Evolutionary conservation across 2,329 filamentous ascomycete species (phyloP).

Genomic region (Talaromyces sp.): DNA sequence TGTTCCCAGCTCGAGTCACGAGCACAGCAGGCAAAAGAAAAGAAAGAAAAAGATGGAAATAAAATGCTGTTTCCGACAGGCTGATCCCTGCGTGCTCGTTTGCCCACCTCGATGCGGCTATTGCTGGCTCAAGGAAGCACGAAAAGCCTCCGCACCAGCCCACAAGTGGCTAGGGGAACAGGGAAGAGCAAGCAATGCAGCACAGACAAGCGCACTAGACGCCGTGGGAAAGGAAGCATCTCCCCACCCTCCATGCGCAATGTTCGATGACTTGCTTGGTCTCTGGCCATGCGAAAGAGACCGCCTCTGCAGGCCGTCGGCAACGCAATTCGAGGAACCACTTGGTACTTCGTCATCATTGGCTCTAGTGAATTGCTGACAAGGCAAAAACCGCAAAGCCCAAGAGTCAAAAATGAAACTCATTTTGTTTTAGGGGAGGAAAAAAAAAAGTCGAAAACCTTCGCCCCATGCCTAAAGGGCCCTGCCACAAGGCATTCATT

Average conservation of each 20-base stretch:
- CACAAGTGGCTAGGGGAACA: conserved; percentile 15
- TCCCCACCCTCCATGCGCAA: conserved; percentile 21
- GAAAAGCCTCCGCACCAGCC: conserved; percentile 15
- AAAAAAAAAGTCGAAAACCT: neutral
- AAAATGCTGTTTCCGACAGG: conserved; percentile 4
- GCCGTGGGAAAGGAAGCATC: conserved; percentile 23
- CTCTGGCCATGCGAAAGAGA: conserved; percentile 11
- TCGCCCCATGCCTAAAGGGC: neutral
- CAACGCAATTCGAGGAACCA: conserved; percentile 15
- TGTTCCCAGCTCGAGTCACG: neutral
- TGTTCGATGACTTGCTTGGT: conserved; percentile 23
- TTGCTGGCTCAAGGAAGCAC: conserved; percentile 7
- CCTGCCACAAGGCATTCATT: conserved; percentile 14
- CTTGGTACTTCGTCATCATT: conserved; percentile 18
- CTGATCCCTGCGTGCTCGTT: conserved; percentile 18
- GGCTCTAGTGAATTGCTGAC: conserved; percentile 23
- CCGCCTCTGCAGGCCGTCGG: conserved; percentile 14
- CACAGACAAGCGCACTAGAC: conserved; percentile 39
- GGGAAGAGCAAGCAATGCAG: conserved; percentile 15
- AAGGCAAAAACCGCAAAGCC: conserved; percentile 2
- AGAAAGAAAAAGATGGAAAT: conserved; percentile 9
- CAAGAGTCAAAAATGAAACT: neutral
- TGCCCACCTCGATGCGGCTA: conserved; percentile 22
- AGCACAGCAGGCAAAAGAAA: neutral
- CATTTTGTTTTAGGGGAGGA: neutral